Evolutionary conservation across 2,329 filamentous ascomycete species (phyloP), one percentile per base, ranked within the genome.

Genomic region (Phyllosticta citrichinensis): DNA sequence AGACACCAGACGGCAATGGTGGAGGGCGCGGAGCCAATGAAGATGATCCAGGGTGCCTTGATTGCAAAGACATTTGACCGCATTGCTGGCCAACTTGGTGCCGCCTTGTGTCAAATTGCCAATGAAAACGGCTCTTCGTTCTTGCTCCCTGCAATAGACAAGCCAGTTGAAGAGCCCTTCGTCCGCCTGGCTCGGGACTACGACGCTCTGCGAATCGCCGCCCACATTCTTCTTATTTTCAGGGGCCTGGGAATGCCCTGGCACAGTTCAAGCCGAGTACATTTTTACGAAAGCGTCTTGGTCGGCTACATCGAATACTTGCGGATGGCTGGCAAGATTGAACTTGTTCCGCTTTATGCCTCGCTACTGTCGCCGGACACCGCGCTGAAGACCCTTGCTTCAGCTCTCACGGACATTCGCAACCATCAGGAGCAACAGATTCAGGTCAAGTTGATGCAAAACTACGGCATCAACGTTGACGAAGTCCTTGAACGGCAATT

Each of bases 301-400:
- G 85, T 88, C 0, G 86, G 84, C 3, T 97, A 97, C 71, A 87
- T 95, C 60, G 88, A 88, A 67, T 86, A 88, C 63, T 76, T 99
- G 47, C 85, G 89, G 52, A 80, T 87, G 55, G 83, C 84, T 17
- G 84, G 85, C 35, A 83, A 94, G 60, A 84, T 88, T 62, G 87
- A 93, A 64, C 76, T 94, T 52, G 88, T 96, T 60, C 92, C 94
- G 0, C 78, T 96, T 0, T 99, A 99, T 72, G 92, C 89, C 64
- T 91, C 91, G 9, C 87, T 90, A 67, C 79, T 99, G 12, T 80
- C 83, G 10, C 76, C 80, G 6, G 77, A 83, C 12, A 81, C 87
- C 64, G 81, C 82, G 63, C 86, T 91, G 66, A 82, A 85, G 60
- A 86, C 87, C 17, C 80, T 99, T 56, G 89, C 87, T 62, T 83